Conservation (phyloP, 768 basidiomycete species). For the Leucosporidium creatinivorum region DNA sequence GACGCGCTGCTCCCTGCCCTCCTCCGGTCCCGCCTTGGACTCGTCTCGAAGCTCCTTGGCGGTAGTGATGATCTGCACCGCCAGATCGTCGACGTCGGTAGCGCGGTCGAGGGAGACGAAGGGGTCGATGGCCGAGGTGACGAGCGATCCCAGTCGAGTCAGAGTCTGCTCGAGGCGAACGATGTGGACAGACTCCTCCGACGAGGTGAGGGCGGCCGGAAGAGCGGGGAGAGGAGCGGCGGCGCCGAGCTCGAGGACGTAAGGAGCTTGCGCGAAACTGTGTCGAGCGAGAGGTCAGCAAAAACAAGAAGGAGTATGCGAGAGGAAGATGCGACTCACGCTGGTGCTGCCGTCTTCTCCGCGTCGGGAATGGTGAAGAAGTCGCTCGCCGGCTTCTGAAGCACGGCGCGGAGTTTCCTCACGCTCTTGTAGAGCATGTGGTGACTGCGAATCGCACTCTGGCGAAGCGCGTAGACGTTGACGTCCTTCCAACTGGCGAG, state of each 20-base stretch:
- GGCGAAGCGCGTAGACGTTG: slow-evolving; percentile 85
- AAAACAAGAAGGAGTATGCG: too few relatives aligned
- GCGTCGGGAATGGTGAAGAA: slow-evolving; percentile 11
- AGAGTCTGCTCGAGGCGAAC: slow-evolving; percentile 21
- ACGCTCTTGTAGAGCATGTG: slow-evolving; percentile 82
- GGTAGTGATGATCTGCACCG: slow-evolving; percentile 51
- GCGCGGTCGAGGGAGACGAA: slow-evolving; percentile 54
- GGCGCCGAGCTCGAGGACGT: background rate
- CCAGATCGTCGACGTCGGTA: slow-evolving; percentile 54
- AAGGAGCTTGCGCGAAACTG: too few relatives aligned
- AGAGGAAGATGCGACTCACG: too few relatives aligned
- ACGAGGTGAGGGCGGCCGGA: background rate
- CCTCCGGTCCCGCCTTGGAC: slow-evolving; percentile 46
- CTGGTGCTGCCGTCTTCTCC: background rate
- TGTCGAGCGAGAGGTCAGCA: background rate
- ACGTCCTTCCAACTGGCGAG: slow-evolving; percentile 97
- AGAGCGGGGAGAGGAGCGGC: background rate
- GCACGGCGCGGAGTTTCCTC: slow-evolving; percentile 80
- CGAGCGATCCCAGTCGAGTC: slow-evolving; percentile 14
- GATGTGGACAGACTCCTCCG: slow-evolving; percentile 1
- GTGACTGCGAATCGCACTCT: slow-evolving; percentile 83
- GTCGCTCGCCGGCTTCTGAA: slow-evolving; percentile 57
- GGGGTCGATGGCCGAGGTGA: slow-evolving; percentile 23
- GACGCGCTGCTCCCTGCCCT: slow-evolving; percentile 51
- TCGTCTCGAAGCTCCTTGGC: slow-evolving; percentile 41